Percentiles rank a stretch among this genome's conserved stretches.
phyloP scores from a whole-genome alignment of 2,329 filamentous ascomycete genomes.

The Rhynchosporium secalis region DNA sequence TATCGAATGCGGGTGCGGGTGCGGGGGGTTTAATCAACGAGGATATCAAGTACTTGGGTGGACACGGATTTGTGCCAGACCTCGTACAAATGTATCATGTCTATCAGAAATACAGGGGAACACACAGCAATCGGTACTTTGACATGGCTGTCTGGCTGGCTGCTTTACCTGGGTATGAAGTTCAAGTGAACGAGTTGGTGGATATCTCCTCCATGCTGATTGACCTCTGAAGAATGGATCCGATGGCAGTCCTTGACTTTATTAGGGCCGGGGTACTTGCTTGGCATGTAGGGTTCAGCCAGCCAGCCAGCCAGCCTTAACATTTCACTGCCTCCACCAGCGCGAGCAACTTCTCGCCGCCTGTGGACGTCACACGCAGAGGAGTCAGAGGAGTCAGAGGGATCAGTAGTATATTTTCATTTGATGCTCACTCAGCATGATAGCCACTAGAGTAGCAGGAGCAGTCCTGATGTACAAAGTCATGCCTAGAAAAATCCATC shows the following conservation, averaged over 20 bases:
- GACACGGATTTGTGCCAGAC: constrained; percentile 2
- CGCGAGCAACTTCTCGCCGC: no score
- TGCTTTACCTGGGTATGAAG: no score
- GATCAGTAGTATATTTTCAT: not conserved
- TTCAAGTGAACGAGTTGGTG: no score
- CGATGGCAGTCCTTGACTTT: not conserved
- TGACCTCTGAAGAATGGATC: not conserved
- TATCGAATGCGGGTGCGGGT: not conserved
- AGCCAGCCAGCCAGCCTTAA: not conserved
- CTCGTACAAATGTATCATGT: not conserved
- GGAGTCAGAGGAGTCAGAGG: not conserved
- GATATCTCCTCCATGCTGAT: not conserved
- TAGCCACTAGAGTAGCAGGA: not conserved
- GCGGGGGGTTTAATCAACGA: not conserved
- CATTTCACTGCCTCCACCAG: no score
- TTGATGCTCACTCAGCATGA: constrained; percentile 3
- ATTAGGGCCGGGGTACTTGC: not conserved
- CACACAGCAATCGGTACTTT: no score
- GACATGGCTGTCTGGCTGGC: no score
- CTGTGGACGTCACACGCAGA: not conserved
- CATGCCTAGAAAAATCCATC: constrained; percentile 8
- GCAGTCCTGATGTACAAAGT: constrained; percentile 7
- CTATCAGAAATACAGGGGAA: no score
- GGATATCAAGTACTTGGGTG: no score
- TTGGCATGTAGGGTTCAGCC: constrained; percentile 3